Base-by-base conservation (phyloP, 805 yeast genomes). In the Candida arabinofermentans region DNA sequence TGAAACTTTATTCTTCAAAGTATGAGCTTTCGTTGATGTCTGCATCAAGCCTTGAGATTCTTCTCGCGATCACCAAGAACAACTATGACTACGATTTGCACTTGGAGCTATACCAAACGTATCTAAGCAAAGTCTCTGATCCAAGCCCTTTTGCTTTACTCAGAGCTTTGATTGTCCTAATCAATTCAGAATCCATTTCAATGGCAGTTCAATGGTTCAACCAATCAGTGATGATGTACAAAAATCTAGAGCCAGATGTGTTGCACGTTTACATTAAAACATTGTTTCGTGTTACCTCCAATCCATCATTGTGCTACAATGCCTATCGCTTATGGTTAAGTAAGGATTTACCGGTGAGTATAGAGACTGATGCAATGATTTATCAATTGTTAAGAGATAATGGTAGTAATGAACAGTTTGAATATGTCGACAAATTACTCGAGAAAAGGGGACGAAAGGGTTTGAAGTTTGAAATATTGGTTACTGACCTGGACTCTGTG, bases 201-300 rank as follows among this genome's bases (percentile, higher is more conserved):
- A 44, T 49, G 42, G 64, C 66, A 7, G 48, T 49, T 3, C 60
- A 56, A 45, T 35, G 61, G 8, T 61, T 59, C 39, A 57, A 54
- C 29, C 61, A 54, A 37, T 48, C 54, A n/a, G 60, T 59, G 2
- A 44, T 57, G 51, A 22, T 33, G 35, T 21, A 24, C 5, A 18
- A 33, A 17, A 16, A n/a, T 13, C 22, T 22, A 21, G 10, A n/a
- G 13, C 24, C 35, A 8, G 24, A 33, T 6, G 13, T 59, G 12
- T 37, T 58, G 21, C 51, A 50, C 31, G 37, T 43, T 6, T 61
- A 51, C 30, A 24, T 61, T 9, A 46, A 49, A n/a, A 48, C 49
- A 26, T 19, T 61, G 7, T 43, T 38, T 18, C 41, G 43, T 14
- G 31, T 37, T 23, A 54, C 64, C 1, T 36, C 40, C 32, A 61